Conservation (phyloP, 148 eudicot genomes). For the Fagopyrum homotropicum region DNA sequence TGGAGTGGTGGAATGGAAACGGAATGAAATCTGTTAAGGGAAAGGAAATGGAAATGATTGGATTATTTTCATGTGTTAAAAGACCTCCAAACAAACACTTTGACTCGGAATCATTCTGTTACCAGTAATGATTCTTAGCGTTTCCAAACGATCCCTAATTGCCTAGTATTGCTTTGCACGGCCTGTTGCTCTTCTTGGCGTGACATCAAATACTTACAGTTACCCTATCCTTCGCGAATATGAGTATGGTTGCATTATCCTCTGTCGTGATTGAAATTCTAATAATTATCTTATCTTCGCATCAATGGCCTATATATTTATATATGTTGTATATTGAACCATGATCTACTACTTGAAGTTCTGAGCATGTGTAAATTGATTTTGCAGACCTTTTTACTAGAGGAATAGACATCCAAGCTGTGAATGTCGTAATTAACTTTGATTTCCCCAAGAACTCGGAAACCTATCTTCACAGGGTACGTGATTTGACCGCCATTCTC, state of each 20-base stretch:
- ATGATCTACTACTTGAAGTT: neutral
- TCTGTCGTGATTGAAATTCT: neutral
- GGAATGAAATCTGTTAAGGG: no score
- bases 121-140: no score
- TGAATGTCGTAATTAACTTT: conserved; percentile 84
- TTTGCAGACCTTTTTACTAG: conserved; percentile 79
- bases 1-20: no score
- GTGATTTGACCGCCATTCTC: conserved; percentile 10
- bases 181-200: neutral
- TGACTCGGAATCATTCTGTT: no score
- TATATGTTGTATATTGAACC: neutral
- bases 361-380: neutral
- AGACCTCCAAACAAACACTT: no score
- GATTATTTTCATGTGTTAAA: no score
- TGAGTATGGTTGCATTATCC: neutral
- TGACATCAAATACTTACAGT: neutral
- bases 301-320: neutral
- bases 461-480: conserved; percentile 89
- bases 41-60: no score
- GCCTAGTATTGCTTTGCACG: neutral
- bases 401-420: conserved; percentile 93
- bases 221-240: neutral
- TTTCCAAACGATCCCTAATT: no score
- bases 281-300: neutral
- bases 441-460: conserved; percentile 86